phyloP scores from a whole-genome alignment of 306 rosid species.

The Cucumis hystrix region DNA sequence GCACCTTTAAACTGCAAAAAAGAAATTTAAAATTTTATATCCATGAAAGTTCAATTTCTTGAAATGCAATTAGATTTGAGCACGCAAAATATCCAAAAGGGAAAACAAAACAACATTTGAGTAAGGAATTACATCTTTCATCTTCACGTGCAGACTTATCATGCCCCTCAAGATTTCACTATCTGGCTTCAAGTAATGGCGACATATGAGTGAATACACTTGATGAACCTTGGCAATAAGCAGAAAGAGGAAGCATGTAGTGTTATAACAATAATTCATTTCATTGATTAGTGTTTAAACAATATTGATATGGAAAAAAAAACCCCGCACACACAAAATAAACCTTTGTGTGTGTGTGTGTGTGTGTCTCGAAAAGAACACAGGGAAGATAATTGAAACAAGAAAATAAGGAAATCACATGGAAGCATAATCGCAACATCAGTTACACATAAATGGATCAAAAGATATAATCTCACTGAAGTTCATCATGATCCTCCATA shows the following conservation, averaged over 20 bases:
- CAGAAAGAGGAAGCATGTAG: not conserved
- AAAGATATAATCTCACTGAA: not conserved
- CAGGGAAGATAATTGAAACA: not conserved
- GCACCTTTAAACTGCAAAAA: conserved; percentile 59
- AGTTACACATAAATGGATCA: not conserved
- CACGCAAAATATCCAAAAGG: conserved; percentile 11
- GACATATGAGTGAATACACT: conserved; percentile 40
- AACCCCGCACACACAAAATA: too few relatives aligned
- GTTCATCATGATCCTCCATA: not conserved
- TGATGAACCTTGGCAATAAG: conserved; percentile 39
- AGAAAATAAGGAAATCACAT: not conserved
- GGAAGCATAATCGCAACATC: not conserved
- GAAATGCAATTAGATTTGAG: not conserved
- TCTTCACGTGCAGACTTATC: conserved; percentile 44
- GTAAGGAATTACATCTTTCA: conserved; percentile 60
- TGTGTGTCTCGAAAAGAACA: not conserved
- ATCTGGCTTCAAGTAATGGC: conserved; percentile 27
- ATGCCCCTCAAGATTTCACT: conserved; percentile 52
- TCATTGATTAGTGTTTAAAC: not conserved
- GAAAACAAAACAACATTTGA: conserved; percentile 1
- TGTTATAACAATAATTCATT: too few relatives aligned
- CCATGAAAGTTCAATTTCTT: conserved; percentile 9
- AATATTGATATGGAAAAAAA: not conserved
- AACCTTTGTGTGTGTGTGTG: too few relatives aligned
- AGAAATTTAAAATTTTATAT: conserved; percentile 6